Base-by-base conservation (phyloP, 176 grass and related monocot species). In the Oryza meridionalis region DNA sequence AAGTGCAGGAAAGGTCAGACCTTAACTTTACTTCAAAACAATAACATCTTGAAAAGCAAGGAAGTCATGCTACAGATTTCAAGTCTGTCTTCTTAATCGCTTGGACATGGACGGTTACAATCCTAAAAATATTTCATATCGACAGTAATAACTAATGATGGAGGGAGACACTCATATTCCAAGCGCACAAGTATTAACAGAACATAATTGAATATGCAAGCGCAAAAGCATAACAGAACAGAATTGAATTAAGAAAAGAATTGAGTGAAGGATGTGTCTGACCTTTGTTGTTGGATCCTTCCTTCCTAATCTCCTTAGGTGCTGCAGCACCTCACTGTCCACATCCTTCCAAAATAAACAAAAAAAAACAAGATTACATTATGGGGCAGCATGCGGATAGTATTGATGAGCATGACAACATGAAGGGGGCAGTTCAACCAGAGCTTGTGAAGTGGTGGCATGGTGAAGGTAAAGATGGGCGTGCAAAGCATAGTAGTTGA, bases 211-310 rank as follows among this genome's bases (percentile, higher is more conserved):
- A 55, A 63, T 42, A 75, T 12, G 33, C 42, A 43, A 61, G 17
- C 51, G n/a, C 25, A 59, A 38, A 31, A 69, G 38, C 5, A 4
- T 43, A 70, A 67, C 5, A 27, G 17, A 50, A 84, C 3, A 76
- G 16, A 11, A 72, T 11, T 11, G 50, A 44, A 69, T 42, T 70
- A 58, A 21, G 72, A 59, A 2, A 72, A 68, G 13, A 29, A 13
- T 9, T 9, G 8, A 72, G 3, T 64, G 44, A 77, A 51, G 49
- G 76, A 64, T 86, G 29, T 64, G 80, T 46, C 47, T 90, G 82
- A 94, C 96, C 91, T 98, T 98, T 84, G 93, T 94, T 72, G 93
- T 98, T 17, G 93, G 88, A 87, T 98, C 96, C 75, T 98, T 98
- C 33, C 96, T 89, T 67, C 89, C 96, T 21, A 98, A 77, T 87